Conservation (phyloP, 2,329 filamentous ascomycete species). For the Kalmusia sp. region DNA sequence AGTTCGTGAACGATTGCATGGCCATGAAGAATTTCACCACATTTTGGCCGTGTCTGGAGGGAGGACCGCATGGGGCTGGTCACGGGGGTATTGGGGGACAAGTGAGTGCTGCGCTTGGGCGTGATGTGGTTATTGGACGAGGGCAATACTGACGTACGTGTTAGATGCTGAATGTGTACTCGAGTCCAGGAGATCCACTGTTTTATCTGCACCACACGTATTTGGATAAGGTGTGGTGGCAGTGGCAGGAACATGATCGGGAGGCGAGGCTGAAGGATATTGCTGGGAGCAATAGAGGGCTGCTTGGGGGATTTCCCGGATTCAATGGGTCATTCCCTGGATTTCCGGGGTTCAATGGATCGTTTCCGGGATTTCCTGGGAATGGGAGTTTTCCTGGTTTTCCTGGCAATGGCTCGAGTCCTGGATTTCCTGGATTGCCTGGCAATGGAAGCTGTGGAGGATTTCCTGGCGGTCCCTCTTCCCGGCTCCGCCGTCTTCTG, state of each 20-base stretch:
- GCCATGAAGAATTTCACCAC: constrained; percentile 8
- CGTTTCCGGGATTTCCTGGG: not conserved
- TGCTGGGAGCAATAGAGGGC: constrained; percentile 17
- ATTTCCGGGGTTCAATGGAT: not conserved
- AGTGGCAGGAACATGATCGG: constrained; percentile 23
- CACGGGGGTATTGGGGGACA: constrained; percentile 27
- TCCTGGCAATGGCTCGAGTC: constrained; percentile 1
- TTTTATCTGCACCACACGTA: constrained; percentile 32
- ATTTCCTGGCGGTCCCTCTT: not conserved
- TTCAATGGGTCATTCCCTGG: constrained; percentile 2
- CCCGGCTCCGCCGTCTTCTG: not conserved
- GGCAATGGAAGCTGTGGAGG: not conserved
- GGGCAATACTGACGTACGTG: not conserved
- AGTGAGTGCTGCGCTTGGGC: no score
- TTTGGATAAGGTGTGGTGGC: constrained; percentile 30
- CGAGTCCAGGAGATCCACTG: constrained; percentile 28
- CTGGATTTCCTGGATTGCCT: not conserved
- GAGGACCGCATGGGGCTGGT: constrained; percentile 15
- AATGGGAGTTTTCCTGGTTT: not conserved
- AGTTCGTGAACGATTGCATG: constrained; percentile 17
- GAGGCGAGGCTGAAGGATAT: constrained; percentile 18
- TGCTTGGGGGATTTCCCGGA: not conserved
- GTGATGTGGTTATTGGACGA: no score
- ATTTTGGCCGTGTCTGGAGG: constrained; percentile 24
- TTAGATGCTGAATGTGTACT: constrained; percentile 25